Evolutionary conservation across 1,284 basidiomycete species (phyloP).

Genomic region (Rhodotorula mucilaginosa): DNA sequence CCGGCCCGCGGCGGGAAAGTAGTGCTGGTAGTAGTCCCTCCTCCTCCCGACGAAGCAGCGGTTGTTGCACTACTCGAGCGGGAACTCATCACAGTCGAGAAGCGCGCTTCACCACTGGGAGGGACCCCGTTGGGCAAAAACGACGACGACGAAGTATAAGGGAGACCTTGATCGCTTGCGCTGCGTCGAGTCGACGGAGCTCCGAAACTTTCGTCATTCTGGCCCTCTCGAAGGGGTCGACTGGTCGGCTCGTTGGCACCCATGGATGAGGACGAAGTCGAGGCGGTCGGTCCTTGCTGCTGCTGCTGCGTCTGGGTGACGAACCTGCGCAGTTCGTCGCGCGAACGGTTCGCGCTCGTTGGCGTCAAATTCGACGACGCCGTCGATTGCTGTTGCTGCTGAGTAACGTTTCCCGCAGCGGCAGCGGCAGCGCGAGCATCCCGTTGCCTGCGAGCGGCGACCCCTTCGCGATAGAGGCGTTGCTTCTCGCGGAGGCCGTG

Average conservation of each 20-base stretch:
- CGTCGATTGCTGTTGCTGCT: neutral
- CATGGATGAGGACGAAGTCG: neutral
- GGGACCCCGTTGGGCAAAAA: too few relatives aligned
- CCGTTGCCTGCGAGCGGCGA: slow-evolving; percentile 21
- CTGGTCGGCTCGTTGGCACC: neutral
- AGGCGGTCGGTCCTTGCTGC: neutral
- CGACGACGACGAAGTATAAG: too few relatives aligned
- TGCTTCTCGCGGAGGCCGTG: slow-evolving; percentile 92
- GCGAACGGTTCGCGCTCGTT: slow-evolving; percentile 18
- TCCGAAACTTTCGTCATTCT: slow-evolving; percentile 1
- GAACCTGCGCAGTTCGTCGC: slow-evolving; percentile 36
- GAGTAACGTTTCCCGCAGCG: neutral
- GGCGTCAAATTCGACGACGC: slow-evolving; percentile 26
- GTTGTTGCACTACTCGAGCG: neutral
- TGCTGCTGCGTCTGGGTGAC: slow-evolving; percentile 26
- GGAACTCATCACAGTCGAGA: neutral
- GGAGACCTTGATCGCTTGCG: slow-evolving; percentile 13
- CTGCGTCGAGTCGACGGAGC: slow-evolving; percentile 13
- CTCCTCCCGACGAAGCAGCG: neutral
- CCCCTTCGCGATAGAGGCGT: slow-evolving; percentile 58
- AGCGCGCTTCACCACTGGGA: neutral
- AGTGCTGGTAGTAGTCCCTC: neutral
- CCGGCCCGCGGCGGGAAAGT: neutral
- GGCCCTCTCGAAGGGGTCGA: neutral
- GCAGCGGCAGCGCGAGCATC: slow-evolving; percentile 1